Evolutionary conservation across 2,329 filamentous ascomycete species (phyloP), one percentile per base, ranked within the genome.

Genomic region (Ophiognomonia clavigignenti-juglandacearum): DNA sequence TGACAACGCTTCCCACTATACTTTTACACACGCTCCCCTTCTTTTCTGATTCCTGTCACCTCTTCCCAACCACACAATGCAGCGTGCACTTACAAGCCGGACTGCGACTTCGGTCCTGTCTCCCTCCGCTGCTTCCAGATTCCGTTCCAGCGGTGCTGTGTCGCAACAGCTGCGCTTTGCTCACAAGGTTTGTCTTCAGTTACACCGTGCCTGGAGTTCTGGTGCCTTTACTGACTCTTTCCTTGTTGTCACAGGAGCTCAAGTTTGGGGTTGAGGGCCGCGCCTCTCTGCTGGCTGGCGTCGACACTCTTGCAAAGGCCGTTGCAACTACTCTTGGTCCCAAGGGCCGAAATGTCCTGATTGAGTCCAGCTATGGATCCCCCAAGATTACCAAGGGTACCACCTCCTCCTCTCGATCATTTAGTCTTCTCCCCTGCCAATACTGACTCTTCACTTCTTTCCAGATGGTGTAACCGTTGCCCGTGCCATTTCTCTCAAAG

Each of bases 381-480:
- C 93, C 93, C 63, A 98, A 98, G 82, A 98, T 98, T 72, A 98
- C 93, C 63, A 98, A 98, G 79, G 92, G 92, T 96, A 76, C n/a
- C n/a, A n/a, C n/a, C n/a, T n/a, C n/a, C n/a, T n/a, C n/a, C n/a
- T n/a, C n/a, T n/a, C n/a, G n/a, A n/a, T n/a, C n/a, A n/a, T 54
- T 77, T 66, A 38, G 4, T 16, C 27, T n/a, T 24, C 11, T 13
- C 14, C 7, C 2, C 18, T 23, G 10, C 9, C 7, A 35, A 10
- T 54, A 29, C 51, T 54, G 18, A 48, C 44, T 23, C 9, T 38
- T 6, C 20, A 4, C 20, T 14, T 31, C 19, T 4, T 14, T 32
- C 6, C 29, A 91, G 87, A 93, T 71, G 88, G 88, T 83, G 88
- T 93, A 39, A 91, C 86, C 59, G 88, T 93, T 60, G 88, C 88